phyloP scores from a whole-genome alignment of 139 green algal genomes.

The Desmodesmus armatus region DNA sequence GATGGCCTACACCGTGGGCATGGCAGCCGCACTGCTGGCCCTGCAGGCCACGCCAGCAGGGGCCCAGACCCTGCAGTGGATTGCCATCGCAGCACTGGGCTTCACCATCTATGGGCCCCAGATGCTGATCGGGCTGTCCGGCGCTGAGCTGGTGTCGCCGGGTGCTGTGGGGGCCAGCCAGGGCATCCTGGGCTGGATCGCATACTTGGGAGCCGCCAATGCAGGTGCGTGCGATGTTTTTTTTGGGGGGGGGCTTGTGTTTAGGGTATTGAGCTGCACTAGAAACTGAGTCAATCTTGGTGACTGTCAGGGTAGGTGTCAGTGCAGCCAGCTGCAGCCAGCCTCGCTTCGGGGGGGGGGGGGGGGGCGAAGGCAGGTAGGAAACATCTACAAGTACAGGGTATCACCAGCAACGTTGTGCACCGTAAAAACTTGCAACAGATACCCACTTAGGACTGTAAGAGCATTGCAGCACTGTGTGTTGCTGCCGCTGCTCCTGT shows the following conservation, averaged over 20 bases:
- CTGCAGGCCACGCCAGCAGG: constrained; percentile 77
- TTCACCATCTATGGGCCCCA: constrained; percentile 87
- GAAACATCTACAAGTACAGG: neutral
- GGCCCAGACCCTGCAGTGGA: constrained; percentile 75
- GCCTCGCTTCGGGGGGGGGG: neutral
- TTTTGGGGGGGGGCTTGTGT: neutral
- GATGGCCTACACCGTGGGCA: constrained; percentile 86
- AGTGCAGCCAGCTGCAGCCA: no score
- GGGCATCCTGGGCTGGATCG: constrained; percentile 69
- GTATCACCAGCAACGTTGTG: neutral
- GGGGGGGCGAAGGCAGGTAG: neutral
- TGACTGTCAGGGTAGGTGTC: no score
- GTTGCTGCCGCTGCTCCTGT: neutral
- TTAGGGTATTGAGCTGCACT: neutral
- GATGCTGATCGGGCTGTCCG: constrained; percentile 91
- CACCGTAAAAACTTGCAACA: neutral
- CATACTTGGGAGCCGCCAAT: constrained; percentile 76
- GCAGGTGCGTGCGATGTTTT: neutral
- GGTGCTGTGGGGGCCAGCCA: constrained; percentile 55
- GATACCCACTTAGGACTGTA: neutral
- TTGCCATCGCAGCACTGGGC: constrained; percentile 86
- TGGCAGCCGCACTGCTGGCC: constrained; percentile 71
- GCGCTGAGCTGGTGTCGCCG: constrained; percentile 70
- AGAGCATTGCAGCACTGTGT: neutral
- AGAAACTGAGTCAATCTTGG: neutral